Evolutionary conservation across 2,329 filamentous ascomycete genomes (phyloP).

Genomic region (Magnaporthiopsis rhizophila): DNA sequence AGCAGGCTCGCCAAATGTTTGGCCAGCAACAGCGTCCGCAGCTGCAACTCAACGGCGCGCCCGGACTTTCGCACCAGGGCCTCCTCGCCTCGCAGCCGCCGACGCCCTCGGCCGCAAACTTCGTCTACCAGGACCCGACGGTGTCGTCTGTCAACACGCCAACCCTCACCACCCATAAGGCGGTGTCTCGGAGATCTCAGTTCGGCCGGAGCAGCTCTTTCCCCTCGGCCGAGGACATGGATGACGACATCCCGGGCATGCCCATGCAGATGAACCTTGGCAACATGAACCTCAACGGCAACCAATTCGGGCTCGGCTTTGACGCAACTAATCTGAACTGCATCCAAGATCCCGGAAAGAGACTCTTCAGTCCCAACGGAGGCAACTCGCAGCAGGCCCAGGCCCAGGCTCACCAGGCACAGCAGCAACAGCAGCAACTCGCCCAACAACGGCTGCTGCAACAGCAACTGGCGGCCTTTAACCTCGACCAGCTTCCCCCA

Average conservation of each 20-base stretch:
- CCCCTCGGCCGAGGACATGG: slow-evolving; percentile 60
- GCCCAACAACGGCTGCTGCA: slow-evolving; percentile 56
- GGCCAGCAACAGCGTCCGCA: slow-evolving; percentile 57
- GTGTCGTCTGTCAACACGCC: slow-evolving; percentile 97
- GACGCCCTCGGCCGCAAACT: slow-evolving; percentile 70
- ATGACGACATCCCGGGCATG: slow-evolving; percentile 63
- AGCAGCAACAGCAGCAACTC: slow-evolving; percentile 59
- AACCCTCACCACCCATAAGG: slow-evolving; percentile 68
- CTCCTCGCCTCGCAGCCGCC: slow-evolving; percentile 79
- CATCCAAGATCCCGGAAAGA: slow-evolving; percentile 93
- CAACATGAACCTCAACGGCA: slow-evolving; percentile 48
- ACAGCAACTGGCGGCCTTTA: slow-evolving; percentile 62
- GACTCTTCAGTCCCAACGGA: slow-evolving; percentile 79
- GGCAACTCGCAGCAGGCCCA: slow-evolving; percentile 50
- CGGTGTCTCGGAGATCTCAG: slow-evolving; percentile 50
- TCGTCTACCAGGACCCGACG: slow-evolving; percentile 85
- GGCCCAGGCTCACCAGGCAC: slow-evolving; percentile 53
- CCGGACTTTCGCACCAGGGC: slow-evolving; percentile 67
- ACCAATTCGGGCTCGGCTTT: slow-evolving; percentile 44
- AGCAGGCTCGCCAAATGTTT: slow-evolving; percentile 62
- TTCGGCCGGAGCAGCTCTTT: slow-evolving; percentile 27
- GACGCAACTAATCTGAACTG: slow-evolving; percentile 44
- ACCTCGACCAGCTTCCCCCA: slow-evolving; percentile 67
- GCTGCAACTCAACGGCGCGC: slow-evolving; percentile 73
- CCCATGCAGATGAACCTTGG: slow-evolving; percentile 49